Evolutionary conservation across 2,329 filamentous ascomycete species (phyloP), one percentile per base, ranked within the genome.

Genomic region (Aphanocladium album): DNA sequence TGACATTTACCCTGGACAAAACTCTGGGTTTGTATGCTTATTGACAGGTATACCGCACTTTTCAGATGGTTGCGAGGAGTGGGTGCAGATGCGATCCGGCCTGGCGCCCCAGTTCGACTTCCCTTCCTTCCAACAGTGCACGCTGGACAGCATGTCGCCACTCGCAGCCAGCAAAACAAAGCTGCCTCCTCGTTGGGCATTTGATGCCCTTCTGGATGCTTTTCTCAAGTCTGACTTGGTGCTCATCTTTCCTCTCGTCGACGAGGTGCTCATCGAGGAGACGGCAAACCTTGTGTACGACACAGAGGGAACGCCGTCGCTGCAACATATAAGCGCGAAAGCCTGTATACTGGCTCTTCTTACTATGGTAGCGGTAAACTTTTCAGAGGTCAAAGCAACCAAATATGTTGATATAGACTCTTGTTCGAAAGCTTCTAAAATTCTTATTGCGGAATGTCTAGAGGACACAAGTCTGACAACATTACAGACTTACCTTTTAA

Each of bases 261-360:
- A 85, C 59, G 62, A 66, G 0, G 69, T 74, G 0, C 66, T 84
- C 0, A 84, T 84, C 60, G 63, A 69, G 14, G 69, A 77, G 2
- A 83, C 77, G 0, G 72, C 83, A 19, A 67, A 72, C 0, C 37
- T 70, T 0, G 82, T 80, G 0, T 84, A 84, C 62, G 63, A 72
- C 1, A 52, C 61, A 0, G 47, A 62, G 0, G 57, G 62, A 5
- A 39, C 61, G 2, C 35, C 62, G 9, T 62, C 67, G 7, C 43
- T 71, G 45, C 71, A 68, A 60, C 65, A 66, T 2, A 67, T 74
- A 3, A 72, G 71, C 30, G 74, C 76, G 17, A 79, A 73, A 53
- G 78, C 77, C 1, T 83, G 79, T 58, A 72, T 84, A 0, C 73
- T 81, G 53, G 73, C 80, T 0, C 83, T 84, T 64, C 62, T 79